These are phyloP conservation scores for Teratosphaeria viscida DNA, from an alignment of 2,329 filamentous ascomycete species.

Conservation along the genomic window DNA sequence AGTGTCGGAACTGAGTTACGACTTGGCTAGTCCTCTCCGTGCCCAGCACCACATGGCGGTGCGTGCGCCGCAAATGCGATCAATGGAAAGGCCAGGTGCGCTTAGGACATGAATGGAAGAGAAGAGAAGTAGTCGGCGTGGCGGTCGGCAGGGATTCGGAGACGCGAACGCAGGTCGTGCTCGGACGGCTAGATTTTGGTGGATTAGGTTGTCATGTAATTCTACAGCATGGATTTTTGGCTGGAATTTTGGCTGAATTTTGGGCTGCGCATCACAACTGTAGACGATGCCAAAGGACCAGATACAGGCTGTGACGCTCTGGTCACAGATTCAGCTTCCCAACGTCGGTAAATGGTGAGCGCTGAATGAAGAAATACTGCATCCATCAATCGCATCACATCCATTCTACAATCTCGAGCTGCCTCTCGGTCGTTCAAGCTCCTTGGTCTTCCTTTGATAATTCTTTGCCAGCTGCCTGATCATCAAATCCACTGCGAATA, in stretches of 20 bases:
- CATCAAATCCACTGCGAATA: slow-evolving; percentile 46
- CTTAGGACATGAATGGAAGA: too few relatives aligned
- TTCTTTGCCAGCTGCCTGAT: slow-evolving; percentile 62
- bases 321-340: neutral
- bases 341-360: neutral
- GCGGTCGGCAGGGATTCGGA: neutral
- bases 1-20: neutral
- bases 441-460: slow-evolving; percentile 48
- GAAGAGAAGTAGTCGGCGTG: too few relatives aligned
- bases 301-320: too few relatives aligned
- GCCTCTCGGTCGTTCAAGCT: slow-evolving; percentile 34
- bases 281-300: too few relatives aligned
- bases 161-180: neutral
- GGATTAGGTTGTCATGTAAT: neutral
- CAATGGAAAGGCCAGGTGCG: too few relatives aligned
- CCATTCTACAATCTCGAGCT: slow-evolving; percentile 33
- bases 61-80: too few relatives aligned
- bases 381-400: neutral
- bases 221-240: neutral
- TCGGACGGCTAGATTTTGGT: neutral
- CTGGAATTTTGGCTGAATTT: neutral
- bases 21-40: neutral
- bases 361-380: neutral
- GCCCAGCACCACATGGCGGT: too few relatives aligned
- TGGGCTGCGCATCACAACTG: too few relatives aligned